Percentiles rank a stretch among this genome's conserved stretches.
These are phyloP conservation scores for Trypanosoma vivax DNA, from an alignment of 208 protist genomes.

Conservation along the genomic window DNA sequence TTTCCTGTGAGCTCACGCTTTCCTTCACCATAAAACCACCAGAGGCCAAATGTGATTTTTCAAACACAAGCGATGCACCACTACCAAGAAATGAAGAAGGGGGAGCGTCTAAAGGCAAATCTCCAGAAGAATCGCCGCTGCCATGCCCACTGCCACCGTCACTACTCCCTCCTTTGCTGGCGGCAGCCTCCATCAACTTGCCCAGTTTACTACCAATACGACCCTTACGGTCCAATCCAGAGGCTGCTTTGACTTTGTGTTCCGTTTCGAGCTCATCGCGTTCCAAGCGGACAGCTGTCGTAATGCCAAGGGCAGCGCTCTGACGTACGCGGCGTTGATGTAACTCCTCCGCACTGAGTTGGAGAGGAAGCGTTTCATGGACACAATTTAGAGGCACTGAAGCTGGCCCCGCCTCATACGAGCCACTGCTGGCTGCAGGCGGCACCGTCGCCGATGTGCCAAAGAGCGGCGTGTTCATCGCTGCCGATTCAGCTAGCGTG, in stretches of 20 bases:
- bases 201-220: constrained; percentile 52
- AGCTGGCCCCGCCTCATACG: background rate
- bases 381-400: background rate
- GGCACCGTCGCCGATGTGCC: background rate
- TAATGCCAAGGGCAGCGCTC: constrained; percentile 65
- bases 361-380: constrained; percentile 13
- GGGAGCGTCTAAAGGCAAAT: background rate
- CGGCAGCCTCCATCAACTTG: constrained; percentile 29
- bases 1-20: background rate
- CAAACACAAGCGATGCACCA: constrained; percentile 53
- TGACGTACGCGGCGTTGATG: constrained; percentile 57
- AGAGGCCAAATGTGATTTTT: constrained; percentile 43
- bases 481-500: background rate
- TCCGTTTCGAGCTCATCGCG: constrained; percentile 52
- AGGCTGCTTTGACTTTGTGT: constrained; percentile 43
- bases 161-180: background rate
- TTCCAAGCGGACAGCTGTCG: constrained; percentile 58
- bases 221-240: constrained; percentile 51
- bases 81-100: background rate
- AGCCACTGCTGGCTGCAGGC: background rate
- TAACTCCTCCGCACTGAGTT: constrained; percentile 66
- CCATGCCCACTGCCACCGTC: background rate
- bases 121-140: constrained; percentile 7
- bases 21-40: constrained; percentile 65
- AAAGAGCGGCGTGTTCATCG: background rate